Base-by-base conservation (phyloP, 768 basidiomycete genomes). In the Cystofilobasidium macerans region DNA sequence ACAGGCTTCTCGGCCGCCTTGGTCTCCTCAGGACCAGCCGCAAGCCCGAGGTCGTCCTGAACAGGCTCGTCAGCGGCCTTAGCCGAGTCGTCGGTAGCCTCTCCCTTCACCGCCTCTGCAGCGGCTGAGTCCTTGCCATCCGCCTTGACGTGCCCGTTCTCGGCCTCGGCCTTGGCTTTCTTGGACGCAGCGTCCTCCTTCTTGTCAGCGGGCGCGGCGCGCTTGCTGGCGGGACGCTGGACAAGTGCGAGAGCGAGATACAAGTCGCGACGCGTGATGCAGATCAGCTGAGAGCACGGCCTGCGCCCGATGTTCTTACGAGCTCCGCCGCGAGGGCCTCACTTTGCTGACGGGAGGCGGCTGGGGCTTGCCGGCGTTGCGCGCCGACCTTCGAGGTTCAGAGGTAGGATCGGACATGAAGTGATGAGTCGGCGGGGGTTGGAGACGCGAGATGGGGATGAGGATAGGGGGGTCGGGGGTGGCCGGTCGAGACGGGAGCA, bases 101-200 rank as follows among this genome's bases (percentile, higher is more conserved):
- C 65, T 26, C 65, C 7, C 51, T 6, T 30, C 3, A 4, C 28
- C 3, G 51, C 60, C 64, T 71, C 61, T 24, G 60, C 72, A 35
- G 71, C 73, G 24, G 45, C 45, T 18, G 45, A 11, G 9, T 69
- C 70, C 18, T 71, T 43, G 62, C 75, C 67, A 1, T 72, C 71
- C 26, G 72, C 69, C 60, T 73, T 71, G 60, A 72, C 70, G 65
- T 70, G 67, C 32, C 65, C 69, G 18, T 62, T 57, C 40, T 63
- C 69, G 32, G 62, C 69, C 11, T 61, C 65, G 26, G 67, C 69
- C 16, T 68, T 67, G 43, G 70, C 63, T 33, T 76, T 71, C 35
- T 79, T 71, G 20, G 71, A 53, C 16, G 71, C 70, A 9, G 65
- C 73, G 11, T 70, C 72, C 36, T 74, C 73, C 18, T 75, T 75